Conservation (phyloP, 192 early-diverging fungal species). For the Rhizoclosmatium globosum region DNA sequence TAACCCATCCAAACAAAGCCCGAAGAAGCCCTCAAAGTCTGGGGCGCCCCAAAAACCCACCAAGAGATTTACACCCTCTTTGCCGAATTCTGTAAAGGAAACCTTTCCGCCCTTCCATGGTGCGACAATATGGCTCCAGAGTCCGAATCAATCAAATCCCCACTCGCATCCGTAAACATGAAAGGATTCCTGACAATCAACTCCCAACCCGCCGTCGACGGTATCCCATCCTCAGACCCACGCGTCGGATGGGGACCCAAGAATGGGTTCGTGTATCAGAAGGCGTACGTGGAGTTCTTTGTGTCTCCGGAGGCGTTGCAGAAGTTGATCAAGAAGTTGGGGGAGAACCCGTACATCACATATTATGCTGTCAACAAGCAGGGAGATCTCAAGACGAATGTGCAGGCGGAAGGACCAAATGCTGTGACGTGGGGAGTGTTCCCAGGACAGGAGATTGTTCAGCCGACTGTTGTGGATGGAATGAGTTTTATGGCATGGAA, state of each 20-base stretch:
- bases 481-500: conserved; percentile 95
- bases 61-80: conserved; percentile 82
- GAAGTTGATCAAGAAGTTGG: conserved; percentile 73
- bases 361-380: conserved; percentile 86
- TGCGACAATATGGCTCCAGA: conserved; percentile 84
- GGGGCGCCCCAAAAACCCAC: conserved; percentile 77
- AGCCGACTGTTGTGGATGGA: conserved; percentile 96
- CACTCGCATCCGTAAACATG: conserved; percentile 77
- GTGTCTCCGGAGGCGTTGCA: conserved; percentile 76
- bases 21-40: conserved; percentile 74
- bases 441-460: conserved; percentile 95
- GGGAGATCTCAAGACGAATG: conserved; percentile 94
- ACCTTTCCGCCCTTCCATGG: conserved; percentile 89
- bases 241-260: conserved; percentile 94
- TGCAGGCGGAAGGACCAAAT: conserved; percentile 84
- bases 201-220: conserved; percentile 95
- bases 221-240: conserved; percentile 80
- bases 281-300: conserved; percentile 98
- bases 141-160: conserved; percentile 74
- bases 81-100: conserved; percentile 82
- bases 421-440: conserved; percentile 99
- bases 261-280: conserved; percentile 96
- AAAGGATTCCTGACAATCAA: conserved; percentile 95
- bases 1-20: conserved; percentile 37
- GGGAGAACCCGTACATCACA: conserved; percentile 72